Evolutionary conservation across 805 yeast species (phyloP).

Genomic region (Candida andamanensis): DNA sequence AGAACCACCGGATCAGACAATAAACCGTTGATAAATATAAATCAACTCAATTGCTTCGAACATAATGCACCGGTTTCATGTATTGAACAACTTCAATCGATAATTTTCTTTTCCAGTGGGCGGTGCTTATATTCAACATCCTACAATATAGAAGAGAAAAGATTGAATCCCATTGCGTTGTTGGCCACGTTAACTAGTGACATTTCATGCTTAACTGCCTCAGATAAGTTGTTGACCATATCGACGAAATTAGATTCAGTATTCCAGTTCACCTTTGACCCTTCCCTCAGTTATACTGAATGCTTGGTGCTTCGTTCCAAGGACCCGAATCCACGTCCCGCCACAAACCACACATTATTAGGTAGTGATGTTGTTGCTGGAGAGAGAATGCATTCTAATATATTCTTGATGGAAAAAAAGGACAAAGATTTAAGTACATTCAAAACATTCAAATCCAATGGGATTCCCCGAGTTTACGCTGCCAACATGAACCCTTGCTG

Average conservation of each 20-base stretch:
- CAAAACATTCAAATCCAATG: conserved; percentile 15
- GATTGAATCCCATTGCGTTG: conserved; percentile 22
- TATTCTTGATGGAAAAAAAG: conserved; percentile 18
- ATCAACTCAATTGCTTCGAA: conserved; percentile 29
- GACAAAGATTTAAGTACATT: conserved; percentile 5
- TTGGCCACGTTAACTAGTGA: conserved; percentile 27
- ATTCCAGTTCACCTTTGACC: conserved; percentile 20
- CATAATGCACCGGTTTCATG: conserved; percentile 28
- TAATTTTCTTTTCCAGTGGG: conserved; percentile 30
- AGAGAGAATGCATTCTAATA: conserved; percentile 31
- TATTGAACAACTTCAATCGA: conserved; percentile 28
- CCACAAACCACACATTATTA: conserved; percentile 25
- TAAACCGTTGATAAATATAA: conserved; percentile 15
- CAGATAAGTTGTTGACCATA: conserved; percentile 18
- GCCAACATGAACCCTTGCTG: conserved; percentile 15
- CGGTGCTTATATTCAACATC: conserved; percentile 25
- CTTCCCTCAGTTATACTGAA: conserved; percentile 6
- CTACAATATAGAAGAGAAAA: conserved; percentile 27
- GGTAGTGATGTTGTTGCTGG: conserved; percentile 22
- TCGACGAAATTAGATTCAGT: conserved; percentile 32
- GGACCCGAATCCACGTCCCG: conserved; percentile 30
- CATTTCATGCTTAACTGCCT: conserved; percentile 19
- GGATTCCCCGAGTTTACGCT: conserved; percentile 29
- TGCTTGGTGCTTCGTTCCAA: conserved; percentile 15
- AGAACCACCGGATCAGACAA: conserved; percentile 14